Conservation (phyloP, 345 rosid species). For the Aquilaria sinensis region DNA sequence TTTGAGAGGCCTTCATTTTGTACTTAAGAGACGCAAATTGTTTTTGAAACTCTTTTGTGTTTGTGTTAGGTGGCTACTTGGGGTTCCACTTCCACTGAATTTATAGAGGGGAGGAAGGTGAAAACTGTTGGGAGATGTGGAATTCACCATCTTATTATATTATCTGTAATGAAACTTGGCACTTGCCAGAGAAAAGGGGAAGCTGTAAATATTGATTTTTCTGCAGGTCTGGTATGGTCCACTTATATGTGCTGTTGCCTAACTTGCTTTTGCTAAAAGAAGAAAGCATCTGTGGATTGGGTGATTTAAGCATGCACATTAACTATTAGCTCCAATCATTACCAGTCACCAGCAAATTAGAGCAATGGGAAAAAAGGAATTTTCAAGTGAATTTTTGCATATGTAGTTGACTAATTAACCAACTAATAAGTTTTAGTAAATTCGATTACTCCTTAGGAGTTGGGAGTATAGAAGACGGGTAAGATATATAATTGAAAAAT, state of each 20-base stretch:
- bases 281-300: conserved; percentile 1
- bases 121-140: conserved; percentile 4
- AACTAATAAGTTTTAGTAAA: no score
- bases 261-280: conserved; percentile 1
- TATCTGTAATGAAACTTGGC: background rate
- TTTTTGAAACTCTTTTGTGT: conserved; percentile 4
- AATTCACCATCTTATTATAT: conserved; percentile 1
- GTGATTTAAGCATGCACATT: conserved; percentile 9
- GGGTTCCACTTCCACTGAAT: conserved; percentile 21
- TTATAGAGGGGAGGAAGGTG: conserved; percentile 42
- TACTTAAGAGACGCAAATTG: background rate
- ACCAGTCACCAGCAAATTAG: background rate
- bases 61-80: conserved; percentile 13
- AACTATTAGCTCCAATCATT: conserved; percentile 13
- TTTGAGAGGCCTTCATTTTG: conserved; percentile 38
- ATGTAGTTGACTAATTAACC: no score
- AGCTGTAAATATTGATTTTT: background rate
- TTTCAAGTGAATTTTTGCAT: background rate
- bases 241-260: background rate
- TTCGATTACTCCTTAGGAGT: no score
- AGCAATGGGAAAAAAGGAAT: background rate
- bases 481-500: no score
- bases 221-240: conserved; percentile 11
- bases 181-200: conserved; percentile 12
- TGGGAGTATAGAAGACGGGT: no score